Percentiles rank a stretch among this genome's conserved stretches.
Conservation (phyloP, 805 yeast genomes). For the Lipomyces anomalus region DNA sequence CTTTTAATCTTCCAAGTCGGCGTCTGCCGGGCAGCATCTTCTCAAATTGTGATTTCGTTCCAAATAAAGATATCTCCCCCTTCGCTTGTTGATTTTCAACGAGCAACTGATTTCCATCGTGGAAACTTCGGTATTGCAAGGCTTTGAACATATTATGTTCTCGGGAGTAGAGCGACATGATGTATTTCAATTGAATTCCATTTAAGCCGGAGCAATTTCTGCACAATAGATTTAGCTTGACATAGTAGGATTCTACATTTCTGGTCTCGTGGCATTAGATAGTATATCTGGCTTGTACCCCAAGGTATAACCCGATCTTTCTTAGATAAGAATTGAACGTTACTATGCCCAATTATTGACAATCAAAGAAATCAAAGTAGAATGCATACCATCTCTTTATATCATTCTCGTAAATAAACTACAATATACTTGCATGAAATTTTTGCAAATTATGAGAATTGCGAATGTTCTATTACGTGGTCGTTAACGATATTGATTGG, state of each 20-base stretch:
- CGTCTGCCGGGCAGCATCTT: not conserved
- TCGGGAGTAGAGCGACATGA: constrained; percentile 15
- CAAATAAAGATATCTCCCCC: constrained; percentile 11
- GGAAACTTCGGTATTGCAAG: constrained; percentile 21
- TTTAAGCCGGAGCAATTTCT: constrained; percentile 31
- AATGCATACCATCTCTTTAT: too few species aligned
- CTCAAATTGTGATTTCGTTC: not conserved
- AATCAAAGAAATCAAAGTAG: too few species aligned
- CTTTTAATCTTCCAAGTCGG: not conserved
- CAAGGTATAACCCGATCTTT: too few species aligned
- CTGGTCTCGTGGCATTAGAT: too few species aligned
- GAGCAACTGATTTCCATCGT: constrained; percentile 22
- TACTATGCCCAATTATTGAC: too few species aligned
- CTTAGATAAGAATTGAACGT: too few species aligned
- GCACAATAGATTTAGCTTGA: constrained; percentile 26
- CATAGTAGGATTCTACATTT: constrained; percentile 28
- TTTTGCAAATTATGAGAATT: too few species aligned
- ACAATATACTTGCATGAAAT: too few species aligned
- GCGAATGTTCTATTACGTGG: too few species aligned
- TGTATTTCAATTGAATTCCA: constrained; percentile 23
- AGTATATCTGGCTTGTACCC: too few species aligned
- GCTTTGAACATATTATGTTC: constrained; percentile 2
- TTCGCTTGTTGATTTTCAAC: constrained; percentile 11
- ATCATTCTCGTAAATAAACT: too few species aligned
- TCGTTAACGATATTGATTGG: too few species aligned